A percentile compares a stretch with the other conserved stretches of the same genome.
phyloP scores from a whole-genome alignment of 176 grass and related monocot species.

The Lolium rigidum region DNA sequence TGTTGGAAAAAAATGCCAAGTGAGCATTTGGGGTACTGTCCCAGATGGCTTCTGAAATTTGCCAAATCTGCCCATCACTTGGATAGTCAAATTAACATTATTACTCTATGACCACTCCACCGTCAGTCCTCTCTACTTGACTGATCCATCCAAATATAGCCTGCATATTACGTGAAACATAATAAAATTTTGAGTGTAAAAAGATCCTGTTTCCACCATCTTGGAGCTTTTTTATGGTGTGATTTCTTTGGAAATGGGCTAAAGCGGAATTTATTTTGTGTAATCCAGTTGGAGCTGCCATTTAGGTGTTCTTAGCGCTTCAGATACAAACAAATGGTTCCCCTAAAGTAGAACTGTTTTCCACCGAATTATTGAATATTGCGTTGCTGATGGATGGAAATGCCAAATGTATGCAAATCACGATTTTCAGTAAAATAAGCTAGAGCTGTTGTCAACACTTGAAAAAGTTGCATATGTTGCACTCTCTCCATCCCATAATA shows the following conservation, averaged over 20 bases:
- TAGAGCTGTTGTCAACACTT: background rate
- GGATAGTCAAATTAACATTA: background rate
- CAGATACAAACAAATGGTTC: slow-evolving; percentile 7
- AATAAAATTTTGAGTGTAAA: background rate
- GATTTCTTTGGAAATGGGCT: background rate
- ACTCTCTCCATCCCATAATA: too few relatives aligned
- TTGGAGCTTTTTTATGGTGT: background rate
- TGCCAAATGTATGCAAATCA: background rate
- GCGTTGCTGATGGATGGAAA: background rate
- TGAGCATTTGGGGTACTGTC: background rate
- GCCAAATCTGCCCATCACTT: background rate
- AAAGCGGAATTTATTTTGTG: background rate
- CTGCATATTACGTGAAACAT: background rate
- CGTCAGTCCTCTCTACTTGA: background rate
- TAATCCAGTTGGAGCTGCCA: background rate
- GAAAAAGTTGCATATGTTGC: background rate
- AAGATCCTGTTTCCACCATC: background rate
- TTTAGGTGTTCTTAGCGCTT: slow-evolving; percentile 10
- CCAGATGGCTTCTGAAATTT: slow-evolving; percentile 22
- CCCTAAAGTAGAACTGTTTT: background rate
- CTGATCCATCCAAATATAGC: background rate
- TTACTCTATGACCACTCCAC: background rate
- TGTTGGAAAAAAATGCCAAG: background rate
- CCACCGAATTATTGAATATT: background rate
- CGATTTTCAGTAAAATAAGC: background rate